Percentiles rank a stretch among this genome's conserved stretches.
Evolutionary conservation across 73 alveolate genomes (phyloP).

Genomic region (Tetrahymena borealis): DNA sequence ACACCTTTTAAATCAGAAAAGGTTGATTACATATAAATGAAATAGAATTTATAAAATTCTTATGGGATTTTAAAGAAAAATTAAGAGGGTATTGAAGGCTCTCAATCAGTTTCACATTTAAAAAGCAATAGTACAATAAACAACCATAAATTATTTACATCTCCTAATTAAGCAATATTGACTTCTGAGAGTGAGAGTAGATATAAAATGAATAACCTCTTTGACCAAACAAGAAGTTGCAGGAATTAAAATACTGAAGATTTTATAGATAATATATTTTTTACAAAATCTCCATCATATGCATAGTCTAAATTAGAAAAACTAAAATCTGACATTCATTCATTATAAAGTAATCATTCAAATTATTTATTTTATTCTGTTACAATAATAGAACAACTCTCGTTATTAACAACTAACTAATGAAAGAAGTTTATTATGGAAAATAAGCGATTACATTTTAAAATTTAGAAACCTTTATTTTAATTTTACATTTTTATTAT

Average conservation of each 20-base stretch:
- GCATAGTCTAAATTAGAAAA: not conserved
- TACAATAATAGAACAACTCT: no score
- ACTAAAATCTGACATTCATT: not conserved
- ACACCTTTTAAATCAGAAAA: not conserved
- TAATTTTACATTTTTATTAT: no score
- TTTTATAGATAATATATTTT: not conserved
- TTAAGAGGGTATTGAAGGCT: not conserved
- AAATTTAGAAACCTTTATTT: no score
- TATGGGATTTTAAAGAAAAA: not conserved
- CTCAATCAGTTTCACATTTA: not conserved
- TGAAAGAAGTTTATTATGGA: no score
- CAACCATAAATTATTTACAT: not conserved
- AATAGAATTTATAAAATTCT: not conserved
- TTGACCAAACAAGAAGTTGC: not conserved
- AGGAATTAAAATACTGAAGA: not conserved
- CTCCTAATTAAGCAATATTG: not conserved
- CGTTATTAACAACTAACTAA: no score
- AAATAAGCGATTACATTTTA: no score
- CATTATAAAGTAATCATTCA: not conserved
- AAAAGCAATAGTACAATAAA: not conserved
- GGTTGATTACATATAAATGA: not conserved
- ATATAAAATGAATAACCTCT: not conserved
- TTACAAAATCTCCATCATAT: not conserved
- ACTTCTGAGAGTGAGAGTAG: no score
- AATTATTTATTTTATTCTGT: no score